phyloP scores from a whole-genome alignment of 2,329 filamentous ascomycete genomes.

The Tolypocladium cylindrosporum region DNA sequence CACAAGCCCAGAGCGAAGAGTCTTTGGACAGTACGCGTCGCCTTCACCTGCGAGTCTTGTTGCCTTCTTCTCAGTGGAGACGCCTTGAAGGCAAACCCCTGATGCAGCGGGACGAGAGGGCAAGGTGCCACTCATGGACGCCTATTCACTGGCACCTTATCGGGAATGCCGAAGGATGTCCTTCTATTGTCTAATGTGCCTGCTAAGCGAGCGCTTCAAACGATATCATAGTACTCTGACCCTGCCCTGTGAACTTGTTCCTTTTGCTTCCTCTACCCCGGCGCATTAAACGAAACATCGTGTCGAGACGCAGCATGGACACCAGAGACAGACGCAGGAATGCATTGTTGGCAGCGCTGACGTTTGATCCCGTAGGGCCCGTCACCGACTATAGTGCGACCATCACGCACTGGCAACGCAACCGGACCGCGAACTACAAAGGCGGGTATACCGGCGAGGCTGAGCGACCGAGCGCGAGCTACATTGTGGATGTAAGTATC shows the following conservation, averaged over 20 bases:
- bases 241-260: neutral
- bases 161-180: neutral
- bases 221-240: neutral
- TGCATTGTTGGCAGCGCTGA: slow-evolving; percentile 9
- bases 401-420: slow-evolving; percentile 82
- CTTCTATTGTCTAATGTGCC: neutral
- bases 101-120: neutral
- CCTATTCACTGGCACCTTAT: neutral
- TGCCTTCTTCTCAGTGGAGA: neutral
- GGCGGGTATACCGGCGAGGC: slow-evolving; percentile 61
- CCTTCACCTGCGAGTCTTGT: neutral
- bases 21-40: neutral
- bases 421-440: slow-evolving; percentile 60
- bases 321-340: slow-evolving; percentile 3
- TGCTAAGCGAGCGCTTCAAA: neutral
- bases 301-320: slow-evolving; percentile 1
- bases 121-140: neutral
- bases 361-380: slow-evolving; percentile 46
- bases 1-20: neutral
- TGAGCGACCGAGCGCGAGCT: slow-evolving; percentile 80
- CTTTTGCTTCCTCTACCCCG: neutral
- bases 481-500: slow-evolving; percentile 64
- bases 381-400: slow-evolving; percentile 91
- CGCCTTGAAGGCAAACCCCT: neutral
- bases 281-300: neutral